These are phyloP conservation scores for Saccharum hybrid DNA, from an alignment of 202 grass and related monocot genomes.

Conservation along the genomic window DNA sequence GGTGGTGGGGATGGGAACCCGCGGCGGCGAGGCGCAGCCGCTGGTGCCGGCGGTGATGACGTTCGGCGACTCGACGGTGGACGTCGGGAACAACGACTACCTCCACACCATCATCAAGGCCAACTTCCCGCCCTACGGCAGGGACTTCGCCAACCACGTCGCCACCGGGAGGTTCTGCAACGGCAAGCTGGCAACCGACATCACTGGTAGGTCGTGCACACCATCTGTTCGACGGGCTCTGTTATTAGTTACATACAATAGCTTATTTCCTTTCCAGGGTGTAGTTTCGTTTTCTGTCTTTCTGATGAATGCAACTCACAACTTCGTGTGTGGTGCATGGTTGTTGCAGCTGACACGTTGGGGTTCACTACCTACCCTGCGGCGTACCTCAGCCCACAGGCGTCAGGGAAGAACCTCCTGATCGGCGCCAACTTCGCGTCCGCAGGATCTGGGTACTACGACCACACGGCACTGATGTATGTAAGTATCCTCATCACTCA, in stretches of 20 bases:
- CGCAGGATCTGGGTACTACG: slow-evolving; percentile 93
- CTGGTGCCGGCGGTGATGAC: slow-evolving; percentile 85
- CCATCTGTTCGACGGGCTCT: too few relatives aligned
- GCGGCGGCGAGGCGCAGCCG: slow-evolving; percentile 58
- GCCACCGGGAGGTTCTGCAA: slow-evolving; percentile 98
- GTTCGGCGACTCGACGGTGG: slow-evolving; percentile 86
- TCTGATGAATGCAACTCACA: background rate
- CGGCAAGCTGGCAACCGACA: slow-evolving; percentile 85
- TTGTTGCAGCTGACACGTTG: slow-evolving; percentile 69
- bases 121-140: slow-evolving; percentile 85
- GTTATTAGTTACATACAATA: too few relatives aligned
- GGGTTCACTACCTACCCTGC: slow-evolving; percentile 81
- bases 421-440: slow-evolving; percentile 95
- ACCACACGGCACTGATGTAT: slow-evolving; percentile 76
- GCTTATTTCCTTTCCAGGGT: too few relatives aligned
- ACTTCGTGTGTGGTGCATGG: background rate
- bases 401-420: slow-evolving; percentile 86
- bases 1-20: background rate
- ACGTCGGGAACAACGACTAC: slow-evolving; percentile 97
- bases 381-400: slow-evolving; percentile 87
- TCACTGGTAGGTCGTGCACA: slow-evolving; percentile 39
- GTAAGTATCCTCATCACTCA: slow-evolving; percentile 57
- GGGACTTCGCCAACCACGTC: slow-evolving; percentile 78
- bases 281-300: too few relatives aligned
- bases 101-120: slow-evolving; percentile 82